Base-by-base conservation (phyloP, 1,284 basidiomycete genomes). In the Veloporphyrellus conicus region DNA sequence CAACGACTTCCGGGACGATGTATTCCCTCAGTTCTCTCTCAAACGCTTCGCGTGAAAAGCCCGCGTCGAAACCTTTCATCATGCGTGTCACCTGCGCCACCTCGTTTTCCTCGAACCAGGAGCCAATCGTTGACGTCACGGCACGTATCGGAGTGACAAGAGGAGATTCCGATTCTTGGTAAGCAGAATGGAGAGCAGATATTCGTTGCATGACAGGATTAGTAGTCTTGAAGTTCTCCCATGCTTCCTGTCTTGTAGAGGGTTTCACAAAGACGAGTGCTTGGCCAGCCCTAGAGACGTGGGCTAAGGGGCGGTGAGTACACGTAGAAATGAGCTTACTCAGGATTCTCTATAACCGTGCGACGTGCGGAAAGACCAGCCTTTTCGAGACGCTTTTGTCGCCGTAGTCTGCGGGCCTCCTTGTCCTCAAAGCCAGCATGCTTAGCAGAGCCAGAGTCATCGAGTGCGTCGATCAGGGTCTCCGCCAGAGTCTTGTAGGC, bases 61-160 rank as follows among this genome's bases (percentile, higher is more conserved):
- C 69, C 5, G 95, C 92, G 66, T 99, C 96, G 60, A 96, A 73
- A 31, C 76, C 66, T 68, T 87, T 91, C 81, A 98, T 90, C 60
- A 87, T 73, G 45, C 90, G 79, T 61, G 90, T 84, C 20, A 99
- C 96, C 64, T 90, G 89, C 12, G 93, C 95, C 35, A 89, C 95
- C 74, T 99, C 96, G 62, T 93, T 99, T 71, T 99, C 96, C 55
- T 97, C 95, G 60, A 97, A 95, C 76, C 88, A 89, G 3, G 84
- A 81, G 2, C 90, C 90, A 40, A 99, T 77, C 2, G 88, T 90
- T 42, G 85, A 80, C 2, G 93, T 94, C 35, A 97, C 84, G 3
- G 80, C 77, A 37, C 96, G 86, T 48, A 97, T 59, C 4, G 86
- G 82, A 23, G 86, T 81, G 29, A 98, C 76, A 40, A 97, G 71